These are phyloP conservation scores for Chenopodium quinoa DNA, from an alignment of 148 eudicot genomes.

Conservation along the genomic window DNA sequence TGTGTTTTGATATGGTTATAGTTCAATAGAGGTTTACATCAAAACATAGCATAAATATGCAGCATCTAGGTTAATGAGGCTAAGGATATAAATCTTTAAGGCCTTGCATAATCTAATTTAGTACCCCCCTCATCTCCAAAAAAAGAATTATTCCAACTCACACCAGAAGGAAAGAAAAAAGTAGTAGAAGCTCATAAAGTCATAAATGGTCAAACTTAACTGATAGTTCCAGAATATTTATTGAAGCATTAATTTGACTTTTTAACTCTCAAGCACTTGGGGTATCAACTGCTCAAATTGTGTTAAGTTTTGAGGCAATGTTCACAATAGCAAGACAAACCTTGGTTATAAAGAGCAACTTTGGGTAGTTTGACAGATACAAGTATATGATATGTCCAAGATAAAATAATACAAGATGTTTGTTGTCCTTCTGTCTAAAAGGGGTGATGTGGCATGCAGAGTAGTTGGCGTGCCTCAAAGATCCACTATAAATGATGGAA, in stretches of 20 bases:
- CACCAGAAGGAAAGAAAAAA: background rate
- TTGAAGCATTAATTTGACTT: background rate
- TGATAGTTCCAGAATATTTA: background rate
- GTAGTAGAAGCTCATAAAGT: background rate
- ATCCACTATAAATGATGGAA: background rate
- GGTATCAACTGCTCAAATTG: background rate
- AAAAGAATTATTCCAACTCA: background rate
- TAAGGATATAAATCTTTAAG: background rate
- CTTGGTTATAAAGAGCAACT: background rate
- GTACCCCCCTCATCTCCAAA: background rate
- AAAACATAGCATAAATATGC: background rate
- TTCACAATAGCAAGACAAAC: slow-evolving; percentile 2
- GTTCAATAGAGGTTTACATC: background rate
- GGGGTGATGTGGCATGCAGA: too few species aligned
- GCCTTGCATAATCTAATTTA: background rate
- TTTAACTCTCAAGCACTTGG: background rate
- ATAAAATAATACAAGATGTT: background rate
- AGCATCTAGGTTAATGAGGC: background rate
- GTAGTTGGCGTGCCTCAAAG: background rate
- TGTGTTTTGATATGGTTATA: background rate
- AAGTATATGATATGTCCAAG: background rate
- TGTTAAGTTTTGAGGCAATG: background rate
- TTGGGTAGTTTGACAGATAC: background rate
- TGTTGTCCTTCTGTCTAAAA: background rate
- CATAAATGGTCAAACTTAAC: background rate